Evolutionary conservation across 495 filamentous ascomycete genomes (phyloP), one percentile per base, ranked within the genome.

Genomic region (Lasiosphaeriaceae sp.): DNA sequence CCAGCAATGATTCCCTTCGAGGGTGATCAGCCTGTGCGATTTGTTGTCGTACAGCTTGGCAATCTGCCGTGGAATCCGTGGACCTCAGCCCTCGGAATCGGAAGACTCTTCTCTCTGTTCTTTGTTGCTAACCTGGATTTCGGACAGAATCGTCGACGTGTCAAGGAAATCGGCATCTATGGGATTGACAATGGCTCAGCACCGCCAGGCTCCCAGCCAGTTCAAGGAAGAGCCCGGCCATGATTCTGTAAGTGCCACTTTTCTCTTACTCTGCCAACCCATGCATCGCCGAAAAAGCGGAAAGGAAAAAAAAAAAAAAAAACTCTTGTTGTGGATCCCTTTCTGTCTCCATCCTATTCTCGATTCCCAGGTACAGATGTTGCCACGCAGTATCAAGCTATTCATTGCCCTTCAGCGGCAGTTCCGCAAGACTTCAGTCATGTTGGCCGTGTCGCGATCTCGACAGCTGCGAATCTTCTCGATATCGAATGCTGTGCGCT

Each of bases 101-200:
- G 26, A 24, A 16, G 11, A 43, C n/a, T n/a, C n/a, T n/a, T n/a
- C n/a, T n/a, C n/a, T n/a, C n/a, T n/a, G 35, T 26, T 45, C n/a
- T 14, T 53, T 48, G 50, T 60, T 41, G 48, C 59, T 61, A 57
- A 60, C 57, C 24, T 35, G 22, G 3, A 19, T 1, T 31, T 29
- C 34, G 20, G 31, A 16, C 20, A 29, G 39, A 37, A 23, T 53
- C 43, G 17, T 29, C 11, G 23, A 44, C 11, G 24, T 31, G 20
- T 24, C 31, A 45, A 57, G 52, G 17, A 43, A 56, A 50, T 47
- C 47, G 35, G 51, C 29, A 56, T 63, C 64, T 69, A 72, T 72
- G 70, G 70, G 70, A 66, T 65, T 72, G 52, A 69, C 59, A 61
- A 73, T 73, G 70, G 68, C 68, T 57, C 70, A 71, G 55, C 69